Evolutionary conservation across 768 basidiomycete species (phyloP).

Genomic region (Boletus reticulatus): DNA sequence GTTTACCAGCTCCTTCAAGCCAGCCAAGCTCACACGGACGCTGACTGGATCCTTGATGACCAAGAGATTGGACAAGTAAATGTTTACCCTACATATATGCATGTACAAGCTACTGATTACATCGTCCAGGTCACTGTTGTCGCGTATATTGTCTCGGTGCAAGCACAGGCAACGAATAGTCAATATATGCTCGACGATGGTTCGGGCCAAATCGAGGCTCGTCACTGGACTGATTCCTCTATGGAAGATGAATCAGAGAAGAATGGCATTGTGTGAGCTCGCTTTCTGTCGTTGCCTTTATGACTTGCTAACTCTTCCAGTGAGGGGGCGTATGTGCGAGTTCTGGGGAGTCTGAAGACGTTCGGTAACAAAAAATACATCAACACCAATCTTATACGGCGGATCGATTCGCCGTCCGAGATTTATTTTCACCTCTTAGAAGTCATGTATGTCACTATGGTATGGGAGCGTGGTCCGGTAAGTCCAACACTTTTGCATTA

Average conservation of each 20-base stretch:
- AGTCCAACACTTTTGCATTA: constrained; percentile 19
- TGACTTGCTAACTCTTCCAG: constrained; percentile 35
- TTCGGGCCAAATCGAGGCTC: constrained; percentile 72
- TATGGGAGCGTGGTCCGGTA: constrained; percentile 66
- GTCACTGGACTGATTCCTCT: constrained; percentile 78
- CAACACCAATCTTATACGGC: constrained; percentile 71
- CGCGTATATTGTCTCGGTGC: constrained; percentile 66
- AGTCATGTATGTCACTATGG: constrained; percentile 63
- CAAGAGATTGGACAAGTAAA: constrained; percentile 77
- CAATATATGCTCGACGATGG: constrained; percentile 85
- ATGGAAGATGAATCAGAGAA: constrained; percentile 52
- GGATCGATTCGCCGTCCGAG: constrained; percentile 69
- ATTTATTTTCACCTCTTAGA: constrained; percentile 81
- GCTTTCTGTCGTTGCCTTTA: constrained; percentile 1
- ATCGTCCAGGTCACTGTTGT: constrained; percentile 63
- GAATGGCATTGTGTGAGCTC: constrained; percentile 45
- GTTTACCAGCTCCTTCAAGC: constrained; percentile 74
- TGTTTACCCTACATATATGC: not conserved
- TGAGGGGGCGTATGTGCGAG: constrained; percentile 74
- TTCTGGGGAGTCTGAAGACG: constrained; percentile 77
- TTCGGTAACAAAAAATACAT: constrained; percentile 83
- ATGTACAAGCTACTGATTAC: not conserved
- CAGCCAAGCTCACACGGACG: constrained; percentile 82
- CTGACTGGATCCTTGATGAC: constrained; percentile 84
- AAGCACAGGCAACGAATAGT: constrained; percentile 74